These are phyloP conservation scores for Rhizopogon roseolus DNA, from an alignment of 768 basidiomycete species.

Conservation along the genomic window DNA sequence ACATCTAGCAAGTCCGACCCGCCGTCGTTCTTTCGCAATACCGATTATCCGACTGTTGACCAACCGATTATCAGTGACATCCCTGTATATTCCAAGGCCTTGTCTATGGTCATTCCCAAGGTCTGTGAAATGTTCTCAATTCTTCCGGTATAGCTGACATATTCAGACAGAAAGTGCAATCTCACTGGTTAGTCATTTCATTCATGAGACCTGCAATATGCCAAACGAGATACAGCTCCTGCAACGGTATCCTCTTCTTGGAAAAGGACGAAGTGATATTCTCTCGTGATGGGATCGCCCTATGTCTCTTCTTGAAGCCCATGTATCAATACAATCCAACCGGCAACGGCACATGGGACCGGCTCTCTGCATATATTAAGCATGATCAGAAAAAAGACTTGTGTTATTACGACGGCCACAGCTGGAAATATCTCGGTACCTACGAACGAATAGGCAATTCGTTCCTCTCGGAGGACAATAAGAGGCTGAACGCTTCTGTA, in stretches of 20 bases:
- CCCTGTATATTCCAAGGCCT: background rate
- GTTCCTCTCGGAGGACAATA: conserved; percentile 8
- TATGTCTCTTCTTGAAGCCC: conserved; percentile 21
- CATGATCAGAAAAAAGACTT: conserved; percentile 15
- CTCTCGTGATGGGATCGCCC: conserved; percentile 14
- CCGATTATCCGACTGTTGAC: conserved; percentile 8
- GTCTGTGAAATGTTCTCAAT: background rate
- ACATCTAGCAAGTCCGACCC: background rate
- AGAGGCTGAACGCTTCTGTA: conserved; percentile 9
- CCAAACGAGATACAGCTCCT: background rate
- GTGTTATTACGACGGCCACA: conserved; percentile 6
- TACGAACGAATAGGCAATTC: conserved; percentile 16
- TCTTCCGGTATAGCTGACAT: background rate
- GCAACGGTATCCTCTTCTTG: background rate
- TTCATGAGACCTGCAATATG: background rate
- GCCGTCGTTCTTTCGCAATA: background rate
- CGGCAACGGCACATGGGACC: conserved; percentile 14
- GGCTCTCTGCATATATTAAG: conserved; percentile 5
- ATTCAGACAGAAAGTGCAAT: background rate
- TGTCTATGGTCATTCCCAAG: background rate
- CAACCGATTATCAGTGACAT: conserved; percentile 1
- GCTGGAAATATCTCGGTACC: conserved; percentile 18
- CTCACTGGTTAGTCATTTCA: background rate
- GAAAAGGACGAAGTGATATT: conserved; percentile 12
- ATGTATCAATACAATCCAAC: conserved; percentile 23